Evolutionary conservation across 805 yeast genomes (phyloP).

Genomic region (Zygosaccharomyces siamensis): DNA sequence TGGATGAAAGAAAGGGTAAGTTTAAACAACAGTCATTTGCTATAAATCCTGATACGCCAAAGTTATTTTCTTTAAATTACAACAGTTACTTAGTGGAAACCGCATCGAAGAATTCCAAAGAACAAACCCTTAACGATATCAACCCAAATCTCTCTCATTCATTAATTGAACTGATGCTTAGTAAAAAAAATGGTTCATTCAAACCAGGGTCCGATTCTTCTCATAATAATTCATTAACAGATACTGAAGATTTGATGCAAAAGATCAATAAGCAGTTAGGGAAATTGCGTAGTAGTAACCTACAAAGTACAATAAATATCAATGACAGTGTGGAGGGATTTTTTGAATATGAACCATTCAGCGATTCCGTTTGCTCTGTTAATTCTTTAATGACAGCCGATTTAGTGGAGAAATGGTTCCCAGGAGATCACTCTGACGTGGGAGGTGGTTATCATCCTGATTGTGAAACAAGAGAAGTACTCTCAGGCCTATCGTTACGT

Average conservation of each 20-base stretch:
- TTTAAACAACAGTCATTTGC: conserved; percentile 53
- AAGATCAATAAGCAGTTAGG: conserved; percentile 6
- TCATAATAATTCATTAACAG: not conserved
- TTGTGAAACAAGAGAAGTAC: conserved; percentile 34
- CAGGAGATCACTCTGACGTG: conserved; percentile 64
- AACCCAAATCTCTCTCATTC: conserved; percentile 1
- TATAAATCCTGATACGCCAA: conserved; percentile 39
- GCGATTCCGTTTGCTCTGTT: conserved; percentile 1
- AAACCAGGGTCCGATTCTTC: not conserved
- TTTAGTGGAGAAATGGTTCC: conserved; percentile 54
- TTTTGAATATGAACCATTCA: conserved; percentile 6
- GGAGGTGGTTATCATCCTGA: conserved; percentile 65
- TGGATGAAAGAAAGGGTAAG: conserved; percentile 63
- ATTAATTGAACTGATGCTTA: conserved; percentile 3
- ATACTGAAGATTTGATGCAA: conserved; percentile 4
- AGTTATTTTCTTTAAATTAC: conserved; percentile 22
- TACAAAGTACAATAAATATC: conserved; percentile 1
- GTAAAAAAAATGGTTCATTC: not conserved
- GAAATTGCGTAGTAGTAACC: not conserved
- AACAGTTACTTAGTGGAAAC: conserved; percentile 8
- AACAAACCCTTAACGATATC: not conserved
- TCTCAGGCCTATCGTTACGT: conserved; percentile 50
- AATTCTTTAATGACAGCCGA: conserved; percentile 20
- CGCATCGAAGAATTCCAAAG: conserved; percentile 2
- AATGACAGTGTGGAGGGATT: conserved; percentile 10